Conservation (phyloP, 1,284 basidiomycete species). For the Dichomitus squalens region DNA sequence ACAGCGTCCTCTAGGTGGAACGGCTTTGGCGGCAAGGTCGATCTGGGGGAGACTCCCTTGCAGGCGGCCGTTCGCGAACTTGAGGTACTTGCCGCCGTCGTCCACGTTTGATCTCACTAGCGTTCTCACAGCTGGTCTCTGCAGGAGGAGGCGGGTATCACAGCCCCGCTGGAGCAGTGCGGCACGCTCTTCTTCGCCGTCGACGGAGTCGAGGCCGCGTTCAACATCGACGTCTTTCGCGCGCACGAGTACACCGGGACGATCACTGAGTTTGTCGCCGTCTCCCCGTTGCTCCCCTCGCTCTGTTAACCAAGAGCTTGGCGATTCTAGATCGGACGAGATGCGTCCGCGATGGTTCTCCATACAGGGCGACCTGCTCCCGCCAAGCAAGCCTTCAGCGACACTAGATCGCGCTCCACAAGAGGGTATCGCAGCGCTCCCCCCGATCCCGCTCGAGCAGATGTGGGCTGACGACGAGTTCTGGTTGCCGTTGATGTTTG, state of each 20-base stretch:
- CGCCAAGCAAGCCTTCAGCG: constrained; percentile 1
- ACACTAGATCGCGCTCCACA: constrained; percentile 1
- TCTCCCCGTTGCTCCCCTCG: not conserved
- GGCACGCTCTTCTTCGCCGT: constrained; percentile 65
- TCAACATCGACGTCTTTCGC: constrained; percentile 68
- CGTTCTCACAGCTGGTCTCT: not conserved
- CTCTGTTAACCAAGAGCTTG: not conserved
- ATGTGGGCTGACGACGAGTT: constrained; percentile 71
- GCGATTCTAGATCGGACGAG: constrained; percentile 56
- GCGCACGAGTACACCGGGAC: constrained; percentile 55
- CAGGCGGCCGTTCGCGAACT: constrained; percentile 70
- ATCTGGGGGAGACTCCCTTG: constrained; percentile 58
- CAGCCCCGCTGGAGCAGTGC: constrained; percentile 55
- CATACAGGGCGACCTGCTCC: constrained; percentile 23
- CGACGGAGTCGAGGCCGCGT: constrained; percentile 54
- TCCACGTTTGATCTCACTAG: no score
- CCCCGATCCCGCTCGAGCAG: constrained; percentile 50
- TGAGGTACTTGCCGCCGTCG: constrained; percentile 39
- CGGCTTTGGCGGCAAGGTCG: constrained; percentile 78
- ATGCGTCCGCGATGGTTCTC: constrained; percentile 73
- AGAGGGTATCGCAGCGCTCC: constrained; percentile 17
- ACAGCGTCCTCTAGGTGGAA: constrained; percentile 51
- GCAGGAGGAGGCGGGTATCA: constrained; percentile 81
- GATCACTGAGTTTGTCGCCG: constrained; percentile 56
- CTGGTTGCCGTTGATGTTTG: constrained; percentile 61